Conservation (phyloP, 768 basidiomycete genomes). For the Suillus occidentalis region DNA sequence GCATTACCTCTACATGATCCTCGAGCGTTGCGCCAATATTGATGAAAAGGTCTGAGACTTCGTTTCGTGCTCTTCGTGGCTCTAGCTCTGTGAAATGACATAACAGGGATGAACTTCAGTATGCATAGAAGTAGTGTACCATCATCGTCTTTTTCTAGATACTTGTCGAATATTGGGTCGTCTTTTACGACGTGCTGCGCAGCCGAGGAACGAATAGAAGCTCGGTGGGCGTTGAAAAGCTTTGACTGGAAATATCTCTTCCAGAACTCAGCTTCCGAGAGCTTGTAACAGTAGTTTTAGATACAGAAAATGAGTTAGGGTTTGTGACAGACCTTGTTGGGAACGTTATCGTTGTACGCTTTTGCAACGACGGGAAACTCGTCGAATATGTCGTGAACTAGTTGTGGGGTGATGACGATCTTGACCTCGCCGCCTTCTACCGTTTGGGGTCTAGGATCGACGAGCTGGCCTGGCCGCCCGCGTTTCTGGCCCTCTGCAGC, state of each 20-base stretch:
- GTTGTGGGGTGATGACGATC: slow-evolving; percentile 86
- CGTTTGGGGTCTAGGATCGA: slow-evolving; percentile 85
- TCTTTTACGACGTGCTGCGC: slow-evolving; percentile 83
- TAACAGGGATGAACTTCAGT: neutral
- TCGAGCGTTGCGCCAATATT: slow-evolving; percentile 86
- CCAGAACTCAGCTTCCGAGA: slow-evolving; percentile 94
- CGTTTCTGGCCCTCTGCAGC: slow-evolving; percentile 71
- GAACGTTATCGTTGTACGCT: slow-evolving; percentile 92
- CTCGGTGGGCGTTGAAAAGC: slow-evolving; percentile 92
- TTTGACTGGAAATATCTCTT: slow-evolving; percentile 95
- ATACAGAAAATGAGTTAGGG: slow-evolving; percentile 8
- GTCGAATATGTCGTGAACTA: slow-evolving; percentile 95
- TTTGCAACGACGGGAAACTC: slow-evolving; percentile 94
- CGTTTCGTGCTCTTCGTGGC: slow-evolving; percentile 67
- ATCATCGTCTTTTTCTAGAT: slow-evolving; percentile 95
- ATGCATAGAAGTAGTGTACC: slow-evolving; percentile 43
- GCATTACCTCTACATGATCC: slow-evolving; percentile 81
- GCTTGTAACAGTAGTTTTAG: slow-evolving; percentile 42
- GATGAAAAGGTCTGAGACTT: slow-evolving; percentile 73
- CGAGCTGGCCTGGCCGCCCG: slow-evolving; percentile 83
- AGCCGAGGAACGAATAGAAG: slow-evolving; percentile 85
- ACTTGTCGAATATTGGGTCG: slow-evolving; percentile 93
- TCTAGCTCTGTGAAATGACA: slow-evolving; percentile 57
- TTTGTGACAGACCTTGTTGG: slow-evolving; percentile 59
- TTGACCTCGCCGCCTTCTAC: slow-evolving; percentile 85